phyloP scores from a whole-genome alignment of 805 yeast genomes.

The Kregervanrija pseudodelftensis region DNA sequence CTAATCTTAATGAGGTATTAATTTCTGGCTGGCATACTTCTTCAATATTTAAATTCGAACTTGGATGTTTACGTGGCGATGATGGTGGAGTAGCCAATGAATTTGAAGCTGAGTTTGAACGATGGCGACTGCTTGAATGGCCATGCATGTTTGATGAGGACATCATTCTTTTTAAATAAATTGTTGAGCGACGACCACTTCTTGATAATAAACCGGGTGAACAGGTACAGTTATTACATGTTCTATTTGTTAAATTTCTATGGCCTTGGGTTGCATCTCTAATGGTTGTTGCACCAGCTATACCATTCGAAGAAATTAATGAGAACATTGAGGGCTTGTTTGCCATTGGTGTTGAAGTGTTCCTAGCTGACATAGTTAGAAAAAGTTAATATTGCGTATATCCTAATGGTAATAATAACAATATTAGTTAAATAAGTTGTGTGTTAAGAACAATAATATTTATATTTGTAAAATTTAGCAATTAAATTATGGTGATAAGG shows the following conservation, averaged over 20 bases:
- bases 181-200: constrained; percentile 51
- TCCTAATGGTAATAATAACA: too few relatives aligned
- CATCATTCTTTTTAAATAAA: constrained; percentile 28
- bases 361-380: too few relatives aligned
- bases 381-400: too few relatives aligned
- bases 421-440: too few relatives aligned
- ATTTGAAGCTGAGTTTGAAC: not conserved
- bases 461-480: not conserved
- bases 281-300: constrained; percentile 26
- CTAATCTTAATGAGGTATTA: constrained; percentile 55
- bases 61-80: constrained; percentile 5
- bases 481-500: not conserved
- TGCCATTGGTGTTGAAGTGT: constrained; percentile 4
- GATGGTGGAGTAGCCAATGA: not conserved
- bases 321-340: constrained; percentile 37
- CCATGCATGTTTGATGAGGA: constrained; percentile 4
- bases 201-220: constrained; percentile 76
- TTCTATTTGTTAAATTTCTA: constrained; percentile 27
- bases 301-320: constrained; percentile 25
- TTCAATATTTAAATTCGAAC: constrained; percentile 4
- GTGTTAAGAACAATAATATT: too few relatives aligned
- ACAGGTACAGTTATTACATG: constrained; percentile 74
- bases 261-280: constrained; percentile 19
- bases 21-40: constrained; percentile 28
- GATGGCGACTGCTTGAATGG: constrained; percentile 3